Evolutionary conservation across 2,329 filamentous ascomycete genomes (phyloP).

Genomic region (Fusarium continuum): DNA sequence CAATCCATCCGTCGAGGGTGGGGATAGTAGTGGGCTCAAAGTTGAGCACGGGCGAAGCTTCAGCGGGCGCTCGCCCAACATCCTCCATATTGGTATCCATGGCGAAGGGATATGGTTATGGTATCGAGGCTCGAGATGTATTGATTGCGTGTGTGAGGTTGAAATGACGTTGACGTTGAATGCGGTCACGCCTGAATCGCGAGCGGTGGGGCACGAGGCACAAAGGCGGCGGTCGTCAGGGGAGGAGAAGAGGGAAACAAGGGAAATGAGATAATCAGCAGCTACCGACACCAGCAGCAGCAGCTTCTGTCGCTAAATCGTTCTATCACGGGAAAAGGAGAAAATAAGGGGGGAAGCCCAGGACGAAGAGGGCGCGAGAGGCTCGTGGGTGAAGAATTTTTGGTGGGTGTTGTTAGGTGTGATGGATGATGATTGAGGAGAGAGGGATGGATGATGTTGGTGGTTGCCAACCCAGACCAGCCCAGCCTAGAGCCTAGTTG

Average conservation of each 20-base stretch:
- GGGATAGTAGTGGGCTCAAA: constrained; percentile 87
- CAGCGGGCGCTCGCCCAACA: constrained; percentile 84
- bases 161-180: constrained; percentile 44
- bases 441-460: constrained; percentile 31
- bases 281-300: constrained; percentile 38
- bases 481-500: constrained; percentile 1
- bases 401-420: constrained; percentile 36
- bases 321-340: constrained; percentile 17
- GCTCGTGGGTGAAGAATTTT: constrained; percentile 32
- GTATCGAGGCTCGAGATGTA: constrained; percentile 19
- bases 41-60: constrained; percentile 73
- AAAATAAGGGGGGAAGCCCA: not conserved
- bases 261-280: constrained; percentile 25
- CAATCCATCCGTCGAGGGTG: constrained; percentile 97
- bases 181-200: constrained; percentile 46
- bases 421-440: constrained; percentile 38
- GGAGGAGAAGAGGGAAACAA: constrained; percentile 27
- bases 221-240: constrained; percentile 42
- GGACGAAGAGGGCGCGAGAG: constrained; percentile 6
- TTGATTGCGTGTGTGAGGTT: constrained; percentile 31
- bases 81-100: constrained; percentile 99
- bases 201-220: constrained; percentile 46
- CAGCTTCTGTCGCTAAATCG: constrained; percentile 24
- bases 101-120: constrained; percentile 23
- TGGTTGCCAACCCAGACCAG: constrained; percentile 31